Evolutionary conservation across 805 yeast genomes (phyloP).

Genomic region (Kuraishia hungarica): DNA sequence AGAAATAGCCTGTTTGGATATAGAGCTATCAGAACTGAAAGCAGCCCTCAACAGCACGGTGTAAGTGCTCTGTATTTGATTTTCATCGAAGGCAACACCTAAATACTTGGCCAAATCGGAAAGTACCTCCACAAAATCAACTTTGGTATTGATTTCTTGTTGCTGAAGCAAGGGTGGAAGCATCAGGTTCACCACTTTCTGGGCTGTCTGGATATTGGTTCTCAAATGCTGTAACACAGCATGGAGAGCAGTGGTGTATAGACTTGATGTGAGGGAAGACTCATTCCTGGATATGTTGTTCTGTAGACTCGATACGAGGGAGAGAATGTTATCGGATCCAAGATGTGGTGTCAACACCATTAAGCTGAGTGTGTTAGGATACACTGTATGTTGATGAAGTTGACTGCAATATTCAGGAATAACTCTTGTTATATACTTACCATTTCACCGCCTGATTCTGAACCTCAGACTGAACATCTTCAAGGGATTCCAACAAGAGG

Average conservation of each 20-base stretch:
- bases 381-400: not conserved
- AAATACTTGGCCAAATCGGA: conserved; percentile 45
- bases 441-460: conserved; percentile 66
- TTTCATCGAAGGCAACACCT: conserved; percentile 17
- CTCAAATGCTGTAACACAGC: conserved; percentile 26
- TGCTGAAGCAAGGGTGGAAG: conserved; percentile 28
- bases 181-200: conserved; percentile 25
- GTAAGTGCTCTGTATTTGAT: conserved; percentile 15
- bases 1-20: conserved; percentile 33
- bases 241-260: conserved; percentile 45
- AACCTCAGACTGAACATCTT: conserved; percentile 63
- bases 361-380: conserved; percentile 8
- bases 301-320: conserved; percentile 18
- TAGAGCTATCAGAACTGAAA: conserved; percentile 32
- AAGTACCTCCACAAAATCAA: conserved; percentile 56
- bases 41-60: conserved; percentile 25
- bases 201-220: conserved; percentile 12
- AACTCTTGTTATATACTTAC: conserved; percentile 3
- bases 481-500: conserved; percentile 19
- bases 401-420: too few relatives aligned
- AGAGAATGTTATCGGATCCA: conserved; percentile 20
- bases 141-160: conserved; percentile 16
- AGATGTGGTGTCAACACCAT: conserved; percentile 28
- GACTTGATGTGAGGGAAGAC: conserved; percentile 33
- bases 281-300: conserved; percentile 15